Percentiles rank a stretch among this genome's conserved stretches.
Conservation (phyloP, 768 basidiomycete species). For the Coprinopsis sp. region DNA sequence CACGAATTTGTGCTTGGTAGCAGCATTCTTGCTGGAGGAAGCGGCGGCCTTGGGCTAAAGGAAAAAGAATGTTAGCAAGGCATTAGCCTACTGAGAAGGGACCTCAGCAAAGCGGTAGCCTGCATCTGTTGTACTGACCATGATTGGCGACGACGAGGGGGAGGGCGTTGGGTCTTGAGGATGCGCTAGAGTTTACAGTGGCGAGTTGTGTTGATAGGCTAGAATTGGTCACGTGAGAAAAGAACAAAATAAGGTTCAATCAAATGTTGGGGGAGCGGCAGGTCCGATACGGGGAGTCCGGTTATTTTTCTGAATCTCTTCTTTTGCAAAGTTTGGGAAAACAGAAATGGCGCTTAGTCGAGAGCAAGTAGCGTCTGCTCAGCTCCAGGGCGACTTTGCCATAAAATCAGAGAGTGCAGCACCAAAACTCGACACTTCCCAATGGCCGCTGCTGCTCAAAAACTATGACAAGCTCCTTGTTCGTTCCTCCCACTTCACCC, state of each 20-base stretch:
- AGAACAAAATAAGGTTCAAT: constrained; percentile 39
- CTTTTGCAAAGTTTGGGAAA: no score
- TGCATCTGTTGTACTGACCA: constrained; percentile 68
- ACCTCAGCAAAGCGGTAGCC: constrained; percentile 84
- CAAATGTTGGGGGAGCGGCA: no score
- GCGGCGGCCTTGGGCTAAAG: constrained; percentile 55
- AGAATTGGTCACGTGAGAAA: no score
- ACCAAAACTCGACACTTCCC: constrained; percentile 86
- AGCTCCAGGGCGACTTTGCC: constrained; percentile 68
- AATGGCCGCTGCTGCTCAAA: constrained; percentile 97
- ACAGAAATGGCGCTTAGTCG: constrained; percentile 54
- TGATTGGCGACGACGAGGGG: constrained; percentile 29
- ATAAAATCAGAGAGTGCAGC: constrained; percentile 75
- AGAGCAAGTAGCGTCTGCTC: constrained; percentile 69
- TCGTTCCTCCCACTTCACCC: constrained; percentile 96
- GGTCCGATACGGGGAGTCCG: no score
- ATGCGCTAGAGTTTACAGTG: neutral
- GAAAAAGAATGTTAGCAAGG: constrained; percentile 31
- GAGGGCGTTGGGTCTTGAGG: constrained; percentile 23
- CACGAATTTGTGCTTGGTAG: constrained; percentile 65
- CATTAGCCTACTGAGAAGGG: constrained; percentile 87
- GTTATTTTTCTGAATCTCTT: constrained; percentile 36
- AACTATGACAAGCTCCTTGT: constrained; percentile 97
- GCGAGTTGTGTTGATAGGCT: constrained; percentile 26
- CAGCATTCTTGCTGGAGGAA: constrained; percentile 49